These are phyloP conservation scores for Colletotrichum melonis DNA, from an alignment of 2,329 filamentous ascomycete genomes.

Conservation along the genomic window DNA sequence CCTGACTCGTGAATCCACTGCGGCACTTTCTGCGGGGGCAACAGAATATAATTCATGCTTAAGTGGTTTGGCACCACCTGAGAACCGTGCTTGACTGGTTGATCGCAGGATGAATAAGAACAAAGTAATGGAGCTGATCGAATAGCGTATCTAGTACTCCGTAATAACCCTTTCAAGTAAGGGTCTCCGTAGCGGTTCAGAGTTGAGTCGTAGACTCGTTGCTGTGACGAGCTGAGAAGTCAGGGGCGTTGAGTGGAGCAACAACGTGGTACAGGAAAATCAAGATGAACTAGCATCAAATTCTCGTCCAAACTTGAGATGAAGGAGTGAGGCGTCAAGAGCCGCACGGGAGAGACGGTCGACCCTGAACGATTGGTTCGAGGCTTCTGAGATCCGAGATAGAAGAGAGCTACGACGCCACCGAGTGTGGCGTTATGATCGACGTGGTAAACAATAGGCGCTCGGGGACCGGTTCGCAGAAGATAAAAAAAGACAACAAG, in stretches of 20 bases:
- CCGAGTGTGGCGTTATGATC: not conserved
- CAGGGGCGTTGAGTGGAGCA: not conserved
- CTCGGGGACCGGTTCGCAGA: not conserved
- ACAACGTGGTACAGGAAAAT: not conserved
- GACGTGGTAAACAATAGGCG: not conserved
- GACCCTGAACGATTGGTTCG: not conserved
- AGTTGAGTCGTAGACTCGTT: not conserved
- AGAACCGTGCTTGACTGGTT: not conserved
- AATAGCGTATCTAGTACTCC: not conserved
- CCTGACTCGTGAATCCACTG: constrained; percentile 14
- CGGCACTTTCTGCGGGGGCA: constrained; percentile 5
- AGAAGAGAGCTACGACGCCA: not conserved
- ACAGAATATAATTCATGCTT: not conserved
- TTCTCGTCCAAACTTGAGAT: not conserved
- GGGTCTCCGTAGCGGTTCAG: not conserved
- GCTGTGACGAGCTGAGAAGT: not conserved
- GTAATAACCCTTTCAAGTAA: not conserved
- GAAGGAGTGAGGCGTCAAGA: not conserved
- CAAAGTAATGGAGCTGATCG: not conserved
- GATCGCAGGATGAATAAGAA: not conserved
- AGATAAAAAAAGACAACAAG: not conserved
- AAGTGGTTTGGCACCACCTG: not conserved
- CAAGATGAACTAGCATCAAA: not conserved
- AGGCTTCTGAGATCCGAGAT: not conserved
- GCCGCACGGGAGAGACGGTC: not conserved